Evolutionary conservation across 306 rosid species (phyloP).

Genomic region (Glycine tomentella): DNA sequence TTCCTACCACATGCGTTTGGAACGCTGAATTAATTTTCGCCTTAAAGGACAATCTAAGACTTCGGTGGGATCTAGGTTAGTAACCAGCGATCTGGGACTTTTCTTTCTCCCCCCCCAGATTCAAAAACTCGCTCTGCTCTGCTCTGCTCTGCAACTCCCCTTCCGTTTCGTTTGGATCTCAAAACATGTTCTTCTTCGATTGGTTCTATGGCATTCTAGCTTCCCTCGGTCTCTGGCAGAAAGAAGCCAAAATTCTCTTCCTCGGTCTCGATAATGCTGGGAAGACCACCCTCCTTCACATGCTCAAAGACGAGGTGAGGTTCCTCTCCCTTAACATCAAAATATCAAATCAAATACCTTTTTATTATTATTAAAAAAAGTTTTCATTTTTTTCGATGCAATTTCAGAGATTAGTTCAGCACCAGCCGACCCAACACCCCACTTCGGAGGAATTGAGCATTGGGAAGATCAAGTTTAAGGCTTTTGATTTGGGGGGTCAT

Average conservation of each 20-base stretch:
- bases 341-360: neutral
- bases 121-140: neutral
- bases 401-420: slow-evolving; percentile 82
- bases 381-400: neutral
- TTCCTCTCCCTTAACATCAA: neutral
- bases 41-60: slow-evolving; percentile 41
- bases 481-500: slow-evolving; percentile 94
- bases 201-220: slow-evolving; percentile 92
- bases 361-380: neutral
- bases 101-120: neutral
- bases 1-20: slow-evolving; percentile 23
- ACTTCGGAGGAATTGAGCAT: slow-evolving; percentile 91
- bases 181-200: slow-evolving; percentile 71
- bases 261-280: slow-evolving; percentile 92
- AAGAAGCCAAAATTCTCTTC: slow-evolving; percentile 87
- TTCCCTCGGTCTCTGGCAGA: slow-evolving; percentile 87
- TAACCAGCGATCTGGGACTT: slow-evolving; percentile 36
- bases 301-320: slow-evolving; percentile 83
- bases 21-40: slow-evolving; percentile 13
- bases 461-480: slow-evolving; percentile 87
- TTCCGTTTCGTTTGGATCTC: slow-evolving; percentile 38
- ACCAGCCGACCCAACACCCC: slow-evolving; percentile 91
- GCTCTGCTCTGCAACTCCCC: too few species aligned
- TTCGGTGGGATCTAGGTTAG: slow-evolving; percentile 43
- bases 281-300: slow-evolving; percentile 88